Percentiles rank a stretch among this genome's conserved stretches.
These are phyloP conservation scores for Trichoderma hamatum DNA, from an alignment of 2,329 filamentous ascomycete genomes.

Conservation along the genomic window DNA sequence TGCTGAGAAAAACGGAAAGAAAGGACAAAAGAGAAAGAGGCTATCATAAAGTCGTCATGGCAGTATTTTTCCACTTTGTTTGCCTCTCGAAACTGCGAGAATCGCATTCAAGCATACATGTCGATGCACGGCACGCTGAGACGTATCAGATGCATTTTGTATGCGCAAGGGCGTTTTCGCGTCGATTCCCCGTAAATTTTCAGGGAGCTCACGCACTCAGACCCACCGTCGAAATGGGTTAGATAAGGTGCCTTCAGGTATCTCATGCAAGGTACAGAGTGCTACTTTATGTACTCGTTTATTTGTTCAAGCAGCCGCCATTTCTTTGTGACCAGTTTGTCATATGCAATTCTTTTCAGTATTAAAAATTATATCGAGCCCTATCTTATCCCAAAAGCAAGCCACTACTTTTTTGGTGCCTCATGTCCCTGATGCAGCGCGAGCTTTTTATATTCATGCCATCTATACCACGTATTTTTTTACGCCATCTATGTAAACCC, in stretches of 20 bases:
- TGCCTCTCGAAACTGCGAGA: neutral
- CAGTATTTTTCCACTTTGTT: neutral
- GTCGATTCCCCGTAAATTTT: neutral
- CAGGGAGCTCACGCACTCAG: neutral
- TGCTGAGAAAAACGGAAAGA: neutral
- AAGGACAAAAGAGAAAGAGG: neutral
- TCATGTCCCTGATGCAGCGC: conserved; percentile 2
- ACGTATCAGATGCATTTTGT: neutral
- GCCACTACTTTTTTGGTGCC: neutral
- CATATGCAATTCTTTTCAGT: neutral
- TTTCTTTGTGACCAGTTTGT: neutral
- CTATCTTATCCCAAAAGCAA: neutral
- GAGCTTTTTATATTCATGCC: conserved; percentile 20
- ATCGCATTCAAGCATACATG: neutral
- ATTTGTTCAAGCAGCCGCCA: neutral
- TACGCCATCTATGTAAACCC: conserved; percentile 21
- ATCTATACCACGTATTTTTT: conserved; percentile 13
- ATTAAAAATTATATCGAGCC: neutral
- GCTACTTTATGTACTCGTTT: neutral
- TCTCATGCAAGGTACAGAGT: neutral
- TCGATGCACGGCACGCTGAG: neutral
- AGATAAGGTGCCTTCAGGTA: no score
- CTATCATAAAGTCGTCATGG: neutral
- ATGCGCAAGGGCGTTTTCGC: neutral
- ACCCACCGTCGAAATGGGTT: neutral